These are phyloP conservation scores for Poterioochromonas sp. DNA, from an alignment of 352 stramenopile genomes.

Conservation along the genomic window DNA sequence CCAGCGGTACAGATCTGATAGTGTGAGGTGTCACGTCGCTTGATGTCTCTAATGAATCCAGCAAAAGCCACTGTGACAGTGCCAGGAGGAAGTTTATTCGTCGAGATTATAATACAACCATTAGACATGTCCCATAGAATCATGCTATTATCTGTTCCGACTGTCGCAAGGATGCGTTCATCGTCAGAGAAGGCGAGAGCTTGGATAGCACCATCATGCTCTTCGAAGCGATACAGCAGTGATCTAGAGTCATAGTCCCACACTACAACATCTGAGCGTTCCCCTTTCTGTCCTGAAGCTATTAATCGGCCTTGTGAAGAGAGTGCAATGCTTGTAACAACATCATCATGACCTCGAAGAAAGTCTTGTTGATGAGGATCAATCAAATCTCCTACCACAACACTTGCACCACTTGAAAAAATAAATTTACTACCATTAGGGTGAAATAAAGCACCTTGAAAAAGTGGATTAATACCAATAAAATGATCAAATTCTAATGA, in stretches of 20 bases:
- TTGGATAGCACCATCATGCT: slow-evolving; percentile 75
- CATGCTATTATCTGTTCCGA: slow-evolving; percentile 66
- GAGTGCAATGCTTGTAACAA: slow-evolving; percentile 66
- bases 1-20: slow-evolving; percentile 77
- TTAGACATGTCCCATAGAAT: slow-evolving; percentile 77
- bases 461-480: slow-evolving; percentile 70
- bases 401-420: slow-evolving; percentile 53
- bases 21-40: slow-evolving; percentile 66
- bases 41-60: slow-evolving; percentile 73
- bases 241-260: slow-evolving; percentile 66
- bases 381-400: slow-evolving; percentile 59
- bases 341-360: slow-evolving; percentile 68
- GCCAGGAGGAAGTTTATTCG: slow-evolving; percentile 21
- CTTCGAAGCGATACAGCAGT: slow-evolving; percentile 66
- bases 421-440: slow-evolving; percentile 61
- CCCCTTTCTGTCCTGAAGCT: slow-evolving; percentile 66
- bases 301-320: slow-evolving; percentile 62
- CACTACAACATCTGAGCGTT: slow-evolving; percentile 69
- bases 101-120: slow-evolving; percentile 66
- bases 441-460: slow-evolving; percentile 70
- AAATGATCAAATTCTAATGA: slow-evolving; percentile 77
- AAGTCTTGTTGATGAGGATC: slow-evolving; percentile 46
- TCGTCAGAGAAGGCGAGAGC: slow-evolving; percentile 78
- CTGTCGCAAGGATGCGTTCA: slow-evolving; percentile 61
- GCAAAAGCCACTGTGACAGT: slow-evolving; percentile 31